A percentile compares a stretch with the other conserved stretches of the same genome.
Conservation (phyloP, 352 stramenopile genomes). For the Globisporangium emineosum region DNA sequence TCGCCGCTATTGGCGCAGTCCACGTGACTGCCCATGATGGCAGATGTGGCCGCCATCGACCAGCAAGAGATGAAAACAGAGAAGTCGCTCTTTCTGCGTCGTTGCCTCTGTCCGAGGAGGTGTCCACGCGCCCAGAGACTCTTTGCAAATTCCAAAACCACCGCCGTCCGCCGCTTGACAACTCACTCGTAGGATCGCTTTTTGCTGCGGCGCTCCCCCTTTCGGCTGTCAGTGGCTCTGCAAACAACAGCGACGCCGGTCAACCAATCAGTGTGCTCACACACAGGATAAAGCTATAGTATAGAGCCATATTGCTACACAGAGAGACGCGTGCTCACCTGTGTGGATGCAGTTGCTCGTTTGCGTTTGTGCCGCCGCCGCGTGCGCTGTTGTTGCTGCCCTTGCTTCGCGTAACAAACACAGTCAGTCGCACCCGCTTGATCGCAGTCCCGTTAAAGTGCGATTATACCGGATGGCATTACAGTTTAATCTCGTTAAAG, state of each 20-base stretch:
- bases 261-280: too few species aligned
- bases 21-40: neutral
- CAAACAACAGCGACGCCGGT: too few species aligned
- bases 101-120: neutral
- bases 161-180: conserved; percentile 1
- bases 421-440: neutral
- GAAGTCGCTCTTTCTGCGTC: neutral
- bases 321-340: neutral
- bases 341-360: neutral
- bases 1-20: neutral
- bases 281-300: neutral
- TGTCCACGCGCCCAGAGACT: neutral
- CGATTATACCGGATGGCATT: too few species aligned
- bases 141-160: conserved; percentile 5
- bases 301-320: neutral
- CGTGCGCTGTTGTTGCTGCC: neutral
- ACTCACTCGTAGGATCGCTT: conserved; percentile 1
- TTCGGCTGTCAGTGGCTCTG: neutral
- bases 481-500: neutral
- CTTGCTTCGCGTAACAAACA: neutral
- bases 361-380: conserved; percentile 2
- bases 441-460: neutral
- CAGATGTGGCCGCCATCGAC: neutral
- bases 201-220: neutral
- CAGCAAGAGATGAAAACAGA: neutral